Conservation (phyloP, 352 stramenopile species). For the Blastocystis sp. region DNA sequence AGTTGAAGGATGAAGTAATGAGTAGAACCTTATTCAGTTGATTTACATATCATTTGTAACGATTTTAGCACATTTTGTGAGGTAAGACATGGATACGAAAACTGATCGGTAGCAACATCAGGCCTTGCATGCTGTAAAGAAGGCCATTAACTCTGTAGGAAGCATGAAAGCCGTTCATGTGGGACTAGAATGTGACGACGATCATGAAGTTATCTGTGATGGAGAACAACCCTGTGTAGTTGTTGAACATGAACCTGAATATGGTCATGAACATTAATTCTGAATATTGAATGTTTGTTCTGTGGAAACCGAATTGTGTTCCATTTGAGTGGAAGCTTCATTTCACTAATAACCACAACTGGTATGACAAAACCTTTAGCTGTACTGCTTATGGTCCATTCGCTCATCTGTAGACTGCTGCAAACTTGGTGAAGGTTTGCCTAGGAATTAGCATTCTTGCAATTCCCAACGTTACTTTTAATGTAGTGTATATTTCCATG, state of each 20-base stretch:
- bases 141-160: neutral
- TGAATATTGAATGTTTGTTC: neutral
- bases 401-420: neutral
- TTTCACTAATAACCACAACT: neutral
- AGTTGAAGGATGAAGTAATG: neutral
- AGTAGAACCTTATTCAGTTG: constrained; percentile 15
- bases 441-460: constrained; percentile 47
- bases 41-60: constrained; percentile 40
- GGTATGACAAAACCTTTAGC: constrained; percentile 9
- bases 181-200: constrained; percentile 12
- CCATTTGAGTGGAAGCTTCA: neutral
- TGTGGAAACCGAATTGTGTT: neutral
- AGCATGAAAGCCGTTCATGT: constrained; percentile 28
- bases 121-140: constrained; percentile 10
- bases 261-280: neutral
- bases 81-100: neutral
- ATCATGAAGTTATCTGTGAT: constrained; percentile 15
- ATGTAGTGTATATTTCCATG: neutral
- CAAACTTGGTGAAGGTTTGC: constrained; percentile 42
- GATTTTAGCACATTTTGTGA: constrained; percentile 36
- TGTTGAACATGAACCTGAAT: neutral
- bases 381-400: neutral
- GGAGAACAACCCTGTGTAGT: constrained; percentile 20
- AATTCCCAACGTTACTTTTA: constrained; percentile 47
- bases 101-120: constrained; percentile 7